Conservation (phyloP, 2,329 filamentous ascomycete species). For the Cadophora sp. region DNA sequence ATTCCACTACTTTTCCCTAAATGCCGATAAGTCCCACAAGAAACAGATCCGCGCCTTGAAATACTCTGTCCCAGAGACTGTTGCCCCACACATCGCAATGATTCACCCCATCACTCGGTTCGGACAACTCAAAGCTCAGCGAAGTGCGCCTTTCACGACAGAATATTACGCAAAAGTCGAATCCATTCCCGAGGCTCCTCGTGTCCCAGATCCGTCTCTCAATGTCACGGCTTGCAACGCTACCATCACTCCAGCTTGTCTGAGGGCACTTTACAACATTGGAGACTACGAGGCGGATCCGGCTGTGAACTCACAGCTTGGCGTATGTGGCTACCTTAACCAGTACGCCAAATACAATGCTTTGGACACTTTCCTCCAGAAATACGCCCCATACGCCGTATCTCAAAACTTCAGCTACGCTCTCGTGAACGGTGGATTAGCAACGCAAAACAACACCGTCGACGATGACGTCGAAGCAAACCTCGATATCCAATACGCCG, state of each 20-base stretch:
- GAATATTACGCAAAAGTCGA: conserved; percentile 20
- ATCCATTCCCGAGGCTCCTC: conserved; percentile 31
- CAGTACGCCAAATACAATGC: conserved; percentile 35
- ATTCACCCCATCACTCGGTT: conserved; percentile 56
- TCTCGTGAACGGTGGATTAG: conserved; percentile 46
- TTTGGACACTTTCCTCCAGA: conserved; percentile 31
- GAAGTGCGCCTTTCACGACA: conserved; percentile 36
- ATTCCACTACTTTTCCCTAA: conserved; percentile 46
- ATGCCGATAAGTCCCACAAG: conserved; percentile 48
- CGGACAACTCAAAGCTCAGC: conserved; percentile 45
- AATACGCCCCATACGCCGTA: conserved; percentile 32
- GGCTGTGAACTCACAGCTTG: conserved; percentile 52
- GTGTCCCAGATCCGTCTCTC: conserved; percentile 23
- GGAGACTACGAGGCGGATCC: conserved; percentile 55
- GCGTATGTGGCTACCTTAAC: conserved; percentile 58
- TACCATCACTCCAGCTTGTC: conserved; percentile 45
- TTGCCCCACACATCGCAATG: conserved; percentile 48
- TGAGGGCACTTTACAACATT: conserved; percentile 45
- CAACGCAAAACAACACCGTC: conserved; percentile 44
- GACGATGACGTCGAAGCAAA: conserved; percentile 58
- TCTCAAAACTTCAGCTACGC: conserved; percentile 39
- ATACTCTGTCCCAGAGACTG: conserved; percentile 48
- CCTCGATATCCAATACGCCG: conserved; percentile 60
- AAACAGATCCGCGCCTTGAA: conserved; percentile 56
- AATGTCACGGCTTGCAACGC: conserved; percentile 39